Percentiles rank a stretch among this genome's conserved stretches.
Conservation (phyloP, 1,284 basidiomycete genomes). For the Ustilago bromivora region DNA sequence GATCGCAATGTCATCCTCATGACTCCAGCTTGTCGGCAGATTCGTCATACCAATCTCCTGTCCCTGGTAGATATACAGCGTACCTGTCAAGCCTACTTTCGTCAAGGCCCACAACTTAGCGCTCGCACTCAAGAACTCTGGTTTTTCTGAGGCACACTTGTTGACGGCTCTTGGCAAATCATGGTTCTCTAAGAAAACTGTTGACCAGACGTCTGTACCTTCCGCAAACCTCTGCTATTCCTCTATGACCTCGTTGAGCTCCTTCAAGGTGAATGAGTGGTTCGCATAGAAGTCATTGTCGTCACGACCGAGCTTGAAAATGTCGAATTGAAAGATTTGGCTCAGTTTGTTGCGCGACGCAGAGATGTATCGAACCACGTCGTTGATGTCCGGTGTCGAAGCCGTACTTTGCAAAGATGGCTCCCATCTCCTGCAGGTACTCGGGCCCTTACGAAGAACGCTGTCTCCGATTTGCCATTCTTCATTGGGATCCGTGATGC, state of each 20-base stretch:
- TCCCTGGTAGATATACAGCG: slow-evolving; percentile 80
- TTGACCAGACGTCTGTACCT: slow-evolving; percentile 40
- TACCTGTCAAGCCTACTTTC: slow-evolving; percentile 76
- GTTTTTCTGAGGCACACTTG: slow-evolving; percentile 76
- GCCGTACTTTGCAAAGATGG: slow-evolving; percentile 70
- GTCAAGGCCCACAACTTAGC: slow-evolving; percentile 79
- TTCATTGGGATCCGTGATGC: slow-evolving; percentile 72
- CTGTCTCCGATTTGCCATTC: slow-evolving; percentile 75
- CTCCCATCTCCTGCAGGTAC: slow-evolving; percentile 77
- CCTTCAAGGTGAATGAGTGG: slow-evolving; percentile 74
- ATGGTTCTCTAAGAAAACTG: slow-evolving; percentile 74
- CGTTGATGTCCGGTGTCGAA: slow-evolving; percentile 69
- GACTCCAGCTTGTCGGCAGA: slow-evolving; percentile 76
- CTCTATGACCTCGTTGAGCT: slow-evolving; percentile 75
- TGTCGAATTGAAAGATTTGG: slow-evolving; percentile 74
- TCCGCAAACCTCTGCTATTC: slow-evolving; percentile 74
- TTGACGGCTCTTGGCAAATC: slow-evolving; percentile 76
- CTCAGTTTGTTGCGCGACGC: slow-evolving; percentile 77
- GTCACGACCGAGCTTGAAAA: slow-evolving; percentile 73
- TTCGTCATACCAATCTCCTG: slow-evolving; percentile 76
- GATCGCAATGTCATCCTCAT: slow-evolving; percentile 70
- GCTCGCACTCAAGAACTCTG: slow-evolving; percentile 73
- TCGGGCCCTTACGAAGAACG: slow-evolving; percentile 69
- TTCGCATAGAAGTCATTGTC: slow-evolving; percentile 71
- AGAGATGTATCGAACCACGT: slow-evolving; percentile 75